Evolutionary conservation across 129 eudicot species (phyloP).

Genomic region (Ambrosia trifida): DNA sequence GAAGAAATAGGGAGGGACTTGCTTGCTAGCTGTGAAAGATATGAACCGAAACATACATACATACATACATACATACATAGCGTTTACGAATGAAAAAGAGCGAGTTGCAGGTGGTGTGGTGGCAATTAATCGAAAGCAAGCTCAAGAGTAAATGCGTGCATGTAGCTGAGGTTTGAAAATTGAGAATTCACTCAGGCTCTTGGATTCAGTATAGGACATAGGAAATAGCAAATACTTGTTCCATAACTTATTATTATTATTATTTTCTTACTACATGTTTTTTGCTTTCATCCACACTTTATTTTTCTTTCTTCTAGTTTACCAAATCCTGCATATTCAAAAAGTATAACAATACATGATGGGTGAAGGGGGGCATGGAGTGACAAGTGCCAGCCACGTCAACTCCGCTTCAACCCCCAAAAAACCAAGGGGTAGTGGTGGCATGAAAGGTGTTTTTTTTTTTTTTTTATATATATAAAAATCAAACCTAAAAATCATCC

Average conservation of each 20-base stretch:
- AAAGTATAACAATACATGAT: no score
- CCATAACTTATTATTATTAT: slow-evolving; percentile 2
- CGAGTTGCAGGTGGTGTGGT: slow-evolving; percentile 18
- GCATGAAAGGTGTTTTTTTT: no score
- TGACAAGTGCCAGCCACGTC: no score
- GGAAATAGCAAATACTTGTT: slow-evolving; percentile 15
- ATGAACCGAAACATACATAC: background rate
- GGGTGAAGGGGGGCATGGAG: no score
- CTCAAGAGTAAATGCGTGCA: background rate
- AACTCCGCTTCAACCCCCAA: no score
- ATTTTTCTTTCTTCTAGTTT: background rate
- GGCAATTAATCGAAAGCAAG: background rate
- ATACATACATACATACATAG: background rate
- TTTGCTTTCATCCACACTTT: background rate
- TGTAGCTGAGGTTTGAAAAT: slow-evolving; percentile 21
- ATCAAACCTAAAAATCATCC: no score
- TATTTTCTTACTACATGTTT: background rate
- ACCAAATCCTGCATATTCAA: slow-evolving; percentile 1
- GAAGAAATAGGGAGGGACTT: slow-evolving; percentile 35
- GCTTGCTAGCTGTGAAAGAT: background rate
- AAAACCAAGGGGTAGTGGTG: no score
- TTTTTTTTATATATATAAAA: no score
- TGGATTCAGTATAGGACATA: slow-evolving; percentile 2
- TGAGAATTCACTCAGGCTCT: slow-evolving; percentile 19
- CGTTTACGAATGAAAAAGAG: slow-evolving; percentile 5